Base-by-base conservation (phyloP, 768 basidiomycete genomes). In the Collybiopsis confluens region DNA sequence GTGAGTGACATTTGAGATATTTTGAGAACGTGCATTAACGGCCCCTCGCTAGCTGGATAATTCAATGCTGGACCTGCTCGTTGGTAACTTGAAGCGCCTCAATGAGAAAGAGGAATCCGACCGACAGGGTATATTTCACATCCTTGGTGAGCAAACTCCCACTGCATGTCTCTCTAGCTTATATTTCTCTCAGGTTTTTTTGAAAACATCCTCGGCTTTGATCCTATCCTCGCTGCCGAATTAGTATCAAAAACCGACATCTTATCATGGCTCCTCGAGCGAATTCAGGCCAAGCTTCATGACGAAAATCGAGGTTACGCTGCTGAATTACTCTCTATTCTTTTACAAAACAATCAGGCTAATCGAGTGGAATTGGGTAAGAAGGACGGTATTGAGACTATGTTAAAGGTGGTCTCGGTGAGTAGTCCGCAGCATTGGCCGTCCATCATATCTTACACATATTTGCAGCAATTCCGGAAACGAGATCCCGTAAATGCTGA, bases 261-360 rank as follows among this genome's bases (percentile, higher is more conserved):
- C 27, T 63, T 98, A 54, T 63, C 75, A 9, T 98, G 91, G 91
- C 68, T 98, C 15, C 71, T 98, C 50, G 75, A 81, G 33, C 83
- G 95, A 18, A 78, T 96, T 38, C 81, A 82, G 62, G 70, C 76
- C 9, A 87, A 87, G 62, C 74, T 67, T 4, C 88, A 92, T 56
- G 90, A 95, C 54, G 92, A 94, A 64, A 99, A 98, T 64, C 83
- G 92, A 44, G 81, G 88, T 55, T 99, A 99, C 62, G 86, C 95
- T 6, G 92, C 92, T 42, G 96, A 99, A 68, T 68, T 98, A 15
- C 74, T 98, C n/a, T 88, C 93, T 16, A 94, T 99, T 54, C 69
- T 98, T 1, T 73, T 97, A 27, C 93, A 96, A 66, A 78, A 83
- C 57, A 86, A 84, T 59, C 68, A 77, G 26, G 68, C 76, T 16